Conservation (phyloP, 2,329 filamentous ascomycete species). For the Ramichloridium luteum region DNA sequence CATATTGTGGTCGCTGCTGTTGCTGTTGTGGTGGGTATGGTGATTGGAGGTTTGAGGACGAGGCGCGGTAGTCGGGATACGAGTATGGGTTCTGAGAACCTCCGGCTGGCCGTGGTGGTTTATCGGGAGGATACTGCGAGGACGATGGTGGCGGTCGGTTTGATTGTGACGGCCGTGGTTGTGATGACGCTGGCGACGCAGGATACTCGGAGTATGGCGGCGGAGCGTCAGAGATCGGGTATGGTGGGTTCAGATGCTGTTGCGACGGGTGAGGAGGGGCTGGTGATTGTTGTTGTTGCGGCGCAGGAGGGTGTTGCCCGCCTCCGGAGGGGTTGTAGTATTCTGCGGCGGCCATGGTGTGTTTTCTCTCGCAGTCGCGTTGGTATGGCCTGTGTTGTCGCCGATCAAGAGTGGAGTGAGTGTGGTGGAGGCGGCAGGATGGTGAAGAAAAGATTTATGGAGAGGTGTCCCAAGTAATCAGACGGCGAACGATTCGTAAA, state of each 20-base stretch:
- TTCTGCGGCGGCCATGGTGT: conserved; percentile 22
- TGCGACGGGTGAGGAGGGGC: conserved; percentile 4
- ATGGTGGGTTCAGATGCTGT: conserved; percentile 17
- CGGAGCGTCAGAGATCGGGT: conserved; percentile 21
- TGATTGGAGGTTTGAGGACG: conserved; percentile 1
- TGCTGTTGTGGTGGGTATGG: conserved; percentile 7
- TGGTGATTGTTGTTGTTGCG: neutral
- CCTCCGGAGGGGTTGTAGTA: conserved; percentile 15
- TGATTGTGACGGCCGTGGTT: conserved; percentile 18
- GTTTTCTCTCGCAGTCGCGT: too few species aligned
- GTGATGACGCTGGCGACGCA: conserved; percentile 17
- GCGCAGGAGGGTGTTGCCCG: conserved; percentile 6
- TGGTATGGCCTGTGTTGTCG: too few species aligned
- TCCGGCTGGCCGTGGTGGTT: conserved; percentile 13
- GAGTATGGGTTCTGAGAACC: conserved; percentile 10
- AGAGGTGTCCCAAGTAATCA: too few species aligned
- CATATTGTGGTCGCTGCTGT: conserved; percentile 6
- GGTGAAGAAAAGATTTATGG: too few species aligned
- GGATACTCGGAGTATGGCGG: conserved; percentile 17
- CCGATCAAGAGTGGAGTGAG: too few species aligned
- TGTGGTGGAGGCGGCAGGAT: too few species aligned
- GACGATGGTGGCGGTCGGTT: conserved; percentile 10
- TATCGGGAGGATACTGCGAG: conserved; percentile 11
- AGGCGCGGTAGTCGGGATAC: conserved; percentile 9
- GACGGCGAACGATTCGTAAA: too few species aligned